Base-by-base conservation (phyloP, 108 stramenopile species). In the Cyclotella cryptica region DNA sequence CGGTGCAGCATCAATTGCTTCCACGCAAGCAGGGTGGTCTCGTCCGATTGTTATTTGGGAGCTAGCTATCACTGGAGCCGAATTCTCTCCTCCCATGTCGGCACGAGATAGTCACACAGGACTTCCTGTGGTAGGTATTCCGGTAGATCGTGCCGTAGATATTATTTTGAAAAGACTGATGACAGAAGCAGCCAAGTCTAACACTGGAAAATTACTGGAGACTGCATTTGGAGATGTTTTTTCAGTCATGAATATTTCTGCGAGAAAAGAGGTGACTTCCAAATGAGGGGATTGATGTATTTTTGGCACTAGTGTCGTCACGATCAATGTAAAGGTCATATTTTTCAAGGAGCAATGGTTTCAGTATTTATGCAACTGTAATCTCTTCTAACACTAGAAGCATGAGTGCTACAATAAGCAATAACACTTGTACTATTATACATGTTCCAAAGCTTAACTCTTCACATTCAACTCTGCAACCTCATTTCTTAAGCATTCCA, bases 171-270 rank as follows among this genome's bases (percentile, higher is more conserved):
- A 84, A 30, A 75, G 79, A 27, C 39, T 75, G 28, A 63, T 79
- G 68, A 78, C 83, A 8, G 83, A 84, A 44, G 73, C 62, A 44
- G 83, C 83, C 45, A 84, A 84, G 58, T 75, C 78, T 13, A 79
- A 84, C 51, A 84, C 76, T 24, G 83, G 83, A 3, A 72, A 74
- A 61, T 55, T 84, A 40, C 46, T 79, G 12, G 72, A 84, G 62
- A 84, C 77, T 41, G 82, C 82, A 10, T 79, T 83, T 74, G 82
- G 82, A 11, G 82, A 83, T 65, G 72, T 83, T 0, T 83, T 83
- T 27, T 74, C 77, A 7, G 79, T 78, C 30, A 49, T 83, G 19
- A 78, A 79, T 53, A 49, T 69, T 24, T 42, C 66, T 22, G 6
- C 40, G 3, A 45, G 26, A 43, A 61, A 69, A 69, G 55, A 74